phyloP scores from a whole-genome alignment of 2,329 filamentous ascomycete genomes.

The Venturia oleaginea region DNA sequence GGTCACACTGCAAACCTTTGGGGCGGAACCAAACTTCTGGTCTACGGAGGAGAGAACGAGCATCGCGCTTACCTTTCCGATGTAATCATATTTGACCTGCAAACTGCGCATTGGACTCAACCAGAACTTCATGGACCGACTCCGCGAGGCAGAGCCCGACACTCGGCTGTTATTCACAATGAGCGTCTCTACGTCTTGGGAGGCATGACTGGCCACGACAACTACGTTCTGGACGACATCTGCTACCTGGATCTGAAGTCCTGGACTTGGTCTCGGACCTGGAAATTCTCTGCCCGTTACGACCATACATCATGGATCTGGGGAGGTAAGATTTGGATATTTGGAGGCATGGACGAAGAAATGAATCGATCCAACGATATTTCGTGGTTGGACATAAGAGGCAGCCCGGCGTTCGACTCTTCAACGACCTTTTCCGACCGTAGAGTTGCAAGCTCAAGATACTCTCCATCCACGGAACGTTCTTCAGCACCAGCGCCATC shows the following conservation, averaged over 20 bases:
- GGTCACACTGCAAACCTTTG: conserved; percentile 93
- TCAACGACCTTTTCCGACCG: background rate
- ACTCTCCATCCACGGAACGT: background rate
- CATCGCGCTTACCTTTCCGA: conserved; percentile 93
- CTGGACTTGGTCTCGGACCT: conserved; percentile 92
- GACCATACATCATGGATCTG: conserved; percentile 94
- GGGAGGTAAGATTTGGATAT: conserved; percentile 89
- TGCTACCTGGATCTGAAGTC: conserved; percentile 96
- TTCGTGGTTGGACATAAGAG: conserved; percentile 95
- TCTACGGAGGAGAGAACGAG: conserved; percentile 97
- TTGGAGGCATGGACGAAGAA: conserved; percentile 86
- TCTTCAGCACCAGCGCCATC: conserved; percentile 23
- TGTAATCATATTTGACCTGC: conserved; percentile 90
- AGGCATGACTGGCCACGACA: conserved; percentile 89
- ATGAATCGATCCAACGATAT: conserved; percentile 96
- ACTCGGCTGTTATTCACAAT: conserved; percentile 89
- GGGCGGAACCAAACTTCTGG: conserved; percentile 86
- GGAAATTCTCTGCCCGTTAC: conserved; percentile 90
- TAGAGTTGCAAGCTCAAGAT: conserved; percentile 1
- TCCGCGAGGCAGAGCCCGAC: conserved; percentile 81
- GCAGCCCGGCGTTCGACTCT: conserved; percentile 62
- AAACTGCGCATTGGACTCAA: conserved; percentile 91
- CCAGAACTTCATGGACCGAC: conserved; percentile 76
- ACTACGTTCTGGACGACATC: conserved; percentile 87
- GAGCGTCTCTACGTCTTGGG: conserved; percentile 95